Percentiles rank a stretch among this genome's conserved stretches.
Conservation (phyloP, 768 basidiomycete species). For the Boletus insuetus region DNA sequence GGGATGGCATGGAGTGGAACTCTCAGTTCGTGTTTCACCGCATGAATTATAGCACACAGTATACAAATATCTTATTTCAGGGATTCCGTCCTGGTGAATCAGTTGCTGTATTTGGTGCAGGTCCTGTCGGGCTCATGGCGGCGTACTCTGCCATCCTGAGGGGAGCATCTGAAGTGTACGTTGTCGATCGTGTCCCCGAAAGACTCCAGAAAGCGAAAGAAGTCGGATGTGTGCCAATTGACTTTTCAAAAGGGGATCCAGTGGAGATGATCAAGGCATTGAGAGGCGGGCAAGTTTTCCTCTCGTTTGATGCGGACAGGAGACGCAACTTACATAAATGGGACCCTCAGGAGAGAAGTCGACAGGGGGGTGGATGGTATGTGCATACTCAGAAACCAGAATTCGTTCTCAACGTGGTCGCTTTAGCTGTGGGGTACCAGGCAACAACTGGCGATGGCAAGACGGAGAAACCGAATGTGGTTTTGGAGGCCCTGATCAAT, state of each 20-base stretch:
- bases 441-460: constrained; percentile 52
- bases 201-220: constrained; percentile 38
- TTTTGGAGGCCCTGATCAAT: constrained; percentile 42
- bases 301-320: not conserved
- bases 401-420: constrained; percentile 18
- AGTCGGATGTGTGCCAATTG: constrained; percentile 48
- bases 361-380: not conserved
- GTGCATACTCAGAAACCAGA: not conserved
- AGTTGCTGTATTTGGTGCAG: not conserved
- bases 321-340: not conserved
- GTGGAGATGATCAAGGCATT: not conserved
- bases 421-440: constrained; percentile 39
- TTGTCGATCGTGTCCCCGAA: constrained; percentile 56
- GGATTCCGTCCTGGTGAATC: not conserved
- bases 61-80: not conserved
- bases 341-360: not conserved
- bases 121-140: constrained; percentile 44
- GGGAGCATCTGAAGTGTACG: constrained; percentile 54
- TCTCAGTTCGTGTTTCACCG: not conserved
- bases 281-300: not conserved
- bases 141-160: constrained; percentile 46
- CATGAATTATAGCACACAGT: not conserved
- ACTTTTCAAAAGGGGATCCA: constrained; percentile 24
- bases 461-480: constrained; percentile 52
- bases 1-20: not conserved